Evolutionary conservation across 306 rosid genomes (phyloP), one percentile per base, ranked within the genome.

Genomic region (Benincasa hispida): DNA sequence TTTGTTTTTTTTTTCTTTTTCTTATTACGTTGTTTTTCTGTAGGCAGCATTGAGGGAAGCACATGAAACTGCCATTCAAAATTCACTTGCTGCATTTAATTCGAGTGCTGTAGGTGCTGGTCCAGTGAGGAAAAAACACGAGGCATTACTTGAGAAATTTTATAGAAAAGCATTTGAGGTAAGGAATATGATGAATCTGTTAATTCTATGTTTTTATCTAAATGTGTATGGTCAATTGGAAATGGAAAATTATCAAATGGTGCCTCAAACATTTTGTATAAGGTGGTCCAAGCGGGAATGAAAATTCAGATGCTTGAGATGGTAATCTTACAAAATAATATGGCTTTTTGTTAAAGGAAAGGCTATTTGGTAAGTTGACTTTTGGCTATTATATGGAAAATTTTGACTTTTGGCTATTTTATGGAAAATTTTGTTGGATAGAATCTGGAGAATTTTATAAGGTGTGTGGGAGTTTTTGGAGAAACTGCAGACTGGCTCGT

Each of bases 31-130:
- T 78, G 68, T 24, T 75, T 28, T 8, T 5, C 70, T 80, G 83
- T 74, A 95, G 99, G 92, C 81, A 81, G 85, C 92, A 76, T 76
- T 95, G 81, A 89, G 91, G 88, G 99, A 95, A 82, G 88, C 96
- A 15, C 99, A 95, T 70, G 99, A 92, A 82, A 85, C 82, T 76
- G 98, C 98, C 57, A 91, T 92, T 62, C 93, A 83, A 51, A 92
- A 86, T 74, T 81, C 99, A 77, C 51, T 92, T 86, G 91, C 88
- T 85, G 76, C 86, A 54, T 95, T 90, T 79, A 87, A 89, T 87
- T 88, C 87, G 50, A 68, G 80, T 80, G 98, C 99, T 60, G 93
- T 95, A 1, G 99, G 99, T 76, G 87, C 41, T 83, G 99, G 99
- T 84, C 77, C 93, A 15, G 84, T 85, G 1, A 95, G 97, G 82